These are phyloP conservation scores for Parathielavia hyrcaniae DNA, from an alignment of 495 filamentous ascomycete species.

Conservation along the genomic window DNA sequence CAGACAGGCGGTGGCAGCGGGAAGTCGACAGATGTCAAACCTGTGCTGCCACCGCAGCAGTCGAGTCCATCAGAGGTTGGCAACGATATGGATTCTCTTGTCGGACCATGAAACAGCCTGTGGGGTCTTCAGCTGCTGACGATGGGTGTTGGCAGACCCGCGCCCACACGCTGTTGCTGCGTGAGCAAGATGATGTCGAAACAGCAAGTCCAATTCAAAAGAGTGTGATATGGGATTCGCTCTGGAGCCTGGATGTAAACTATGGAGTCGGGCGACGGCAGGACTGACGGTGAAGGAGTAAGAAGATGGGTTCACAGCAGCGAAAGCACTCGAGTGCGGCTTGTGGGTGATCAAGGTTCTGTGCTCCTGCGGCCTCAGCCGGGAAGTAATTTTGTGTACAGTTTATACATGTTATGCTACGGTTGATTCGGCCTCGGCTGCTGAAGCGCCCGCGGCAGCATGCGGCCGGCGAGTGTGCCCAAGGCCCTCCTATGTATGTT, in stretches of 20 bases:
- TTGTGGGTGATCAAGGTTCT: no score
- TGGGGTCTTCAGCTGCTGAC: constrained; percentile 19
- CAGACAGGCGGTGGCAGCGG: constrained; percentile 3
- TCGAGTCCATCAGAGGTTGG: constrained; percentile 30
- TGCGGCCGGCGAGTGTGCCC: no score
- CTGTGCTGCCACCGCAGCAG: constrained; percentile 17
- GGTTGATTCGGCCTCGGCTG: neutral
- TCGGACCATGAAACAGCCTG: constrained; percentile 26
- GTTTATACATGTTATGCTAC: neutral
- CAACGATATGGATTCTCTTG: constrained; percentile 29
- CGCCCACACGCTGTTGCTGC: constrained; percentile 23
- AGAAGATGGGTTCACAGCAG: neutral
- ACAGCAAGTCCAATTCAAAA: constrained; percentile 35
- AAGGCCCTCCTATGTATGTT: neutral
- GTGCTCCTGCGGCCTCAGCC: no score
- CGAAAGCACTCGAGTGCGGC: neutral
- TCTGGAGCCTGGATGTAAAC: constrained; percentile 48
- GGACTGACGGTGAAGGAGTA: neutral
- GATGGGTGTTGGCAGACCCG: constrained; percentile 18
- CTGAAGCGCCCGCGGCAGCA: no score
- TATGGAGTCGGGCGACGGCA: constrained; percentile 33
- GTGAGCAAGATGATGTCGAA: constrained; percentile 29
- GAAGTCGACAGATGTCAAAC: constrained; percentile 6
- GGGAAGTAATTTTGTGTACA: constrained; percentile 1
- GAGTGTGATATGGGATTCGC: constrained; percentile 49